phyloP scores from a whole-genome alignment of 108 stramenopile genomes.

The Schizochytrium sp. region DNA sequence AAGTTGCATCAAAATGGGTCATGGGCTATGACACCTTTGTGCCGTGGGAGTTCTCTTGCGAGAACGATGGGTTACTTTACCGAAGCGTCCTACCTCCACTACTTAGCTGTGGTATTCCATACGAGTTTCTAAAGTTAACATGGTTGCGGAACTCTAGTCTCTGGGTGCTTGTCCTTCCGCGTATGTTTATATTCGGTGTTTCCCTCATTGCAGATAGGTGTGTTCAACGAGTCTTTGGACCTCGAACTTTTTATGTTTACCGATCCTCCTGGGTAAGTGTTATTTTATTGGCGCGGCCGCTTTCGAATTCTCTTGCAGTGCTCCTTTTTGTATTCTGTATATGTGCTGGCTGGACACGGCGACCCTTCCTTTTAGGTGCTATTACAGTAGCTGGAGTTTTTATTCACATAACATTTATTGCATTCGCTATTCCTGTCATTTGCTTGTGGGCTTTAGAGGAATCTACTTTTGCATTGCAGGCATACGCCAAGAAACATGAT shows the following conservation, averaged over 20 bases:
- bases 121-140: background rate
- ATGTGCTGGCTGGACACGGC: background rate
- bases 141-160: background rate
- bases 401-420: conserved; percentile 23
- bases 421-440: background rate
- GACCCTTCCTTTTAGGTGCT: background rate
- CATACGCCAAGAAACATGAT: background rate
- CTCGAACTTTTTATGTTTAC: conserved; percentile 3
- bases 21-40: conserved; percentile 30
- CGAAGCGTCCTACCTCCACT: conserved; percentile 32
- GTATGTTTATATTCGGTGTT: conserved; percentile 1
- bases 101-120: conserved; percentile 10
- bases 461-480: background rate
- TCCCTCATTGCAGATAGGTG: conserved; percentile 45
- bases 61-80: conserved; percentile 42
- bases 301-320: conserved; percentile 16
- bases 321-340: conserved; percentile 15
- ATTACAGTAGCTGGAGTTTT: background rate
- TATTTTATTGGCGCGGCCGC: background rate
- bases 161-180: background rate
- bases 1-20: conserved; percentile 31
- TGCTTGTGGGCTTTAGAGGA: background rate
- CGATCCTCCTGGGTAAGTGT: conserved; percentile 54
- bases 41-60: conserved; percentile 55
- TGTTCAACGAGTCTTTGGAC: background rate